Percentiles rank a stretch among this genome's conserved stretches.
Evolutionary conservation across 2,329 filamentous ascomycete species (phyloP).

Genomic region (Exophiala phaeomuriformis): DNA sequence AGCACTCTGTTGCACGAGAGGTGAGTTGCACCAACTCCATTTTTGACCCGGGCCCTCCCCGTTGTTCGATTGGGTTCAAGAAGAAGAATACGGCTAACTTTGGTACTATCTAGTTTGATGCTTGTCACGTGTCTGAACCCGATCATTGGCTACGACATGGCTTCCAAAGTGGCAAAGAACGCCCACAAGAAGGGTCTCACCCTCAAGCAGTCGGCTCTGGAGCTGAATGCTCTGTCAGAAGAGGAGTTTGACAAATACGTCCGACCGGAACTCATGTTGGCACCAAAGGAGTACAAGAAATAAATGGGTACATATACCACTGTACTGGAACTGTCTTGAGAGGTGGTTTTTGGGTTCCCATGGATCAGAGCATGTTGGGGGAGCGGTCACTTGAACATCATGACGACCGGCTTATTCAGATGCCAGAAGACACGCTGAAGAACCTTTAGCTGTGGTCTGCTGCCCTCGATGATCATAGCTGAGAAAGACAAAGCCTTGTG

Average conservation of each 20-base stretch:
- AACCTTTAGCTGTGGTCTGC: too few relatives aligned
- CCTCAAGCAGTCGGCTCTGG: slow-evolving; percentile 86
- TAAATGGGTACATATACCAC: slow-evolving; percentile 27
- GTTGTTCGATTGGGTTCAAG: neutral
- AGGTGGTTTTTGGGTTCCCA: too few relatives aligned
- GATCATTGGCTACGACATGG: slow-evolving; percentile 96
- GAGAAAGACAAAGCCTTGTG: too few relatives aligned
- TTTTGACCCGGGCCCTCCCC: slow-evolving; percentile 24
- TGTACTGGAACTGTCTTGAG: too few relatives aligned
- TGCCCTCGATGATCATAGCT: too few relatives aligned
- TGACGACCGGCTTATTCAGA: too few relatives aligned
- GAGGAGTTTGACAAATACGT: slow-evolving; percentile 89
- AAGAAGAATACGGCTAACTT: neutral
- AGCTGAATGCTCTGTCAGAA: slow-evolving; percentile 79
- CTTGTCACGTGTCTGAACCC: slow-evolving; percentile 96
- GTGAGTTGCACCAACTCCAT: slow-evolving; percentile 42
- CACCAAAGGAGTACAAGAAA: slow-evolving; percentile 61
- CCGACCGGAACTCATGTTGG: slow-evolving; percentile 89
- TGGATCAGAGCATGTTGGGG: too few relatives aligned
- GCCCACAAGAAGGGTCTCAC: slow-evolving; percentile 97
- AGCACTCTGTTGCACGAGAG: slow-evolving; percentile 84
- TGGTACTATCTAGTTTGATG: slow-evolving; percentile 64
- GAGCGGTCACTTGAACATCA: too few relatives aligned
- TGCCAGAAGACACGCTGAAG: too few relatives aligned
- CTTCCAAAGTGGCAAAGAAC: slow-evolving; percentile 94